phyloP scores from a whole-genome alignment of 805 yeast genomes.

The Sugiyamaella chiloensis region DNA sequence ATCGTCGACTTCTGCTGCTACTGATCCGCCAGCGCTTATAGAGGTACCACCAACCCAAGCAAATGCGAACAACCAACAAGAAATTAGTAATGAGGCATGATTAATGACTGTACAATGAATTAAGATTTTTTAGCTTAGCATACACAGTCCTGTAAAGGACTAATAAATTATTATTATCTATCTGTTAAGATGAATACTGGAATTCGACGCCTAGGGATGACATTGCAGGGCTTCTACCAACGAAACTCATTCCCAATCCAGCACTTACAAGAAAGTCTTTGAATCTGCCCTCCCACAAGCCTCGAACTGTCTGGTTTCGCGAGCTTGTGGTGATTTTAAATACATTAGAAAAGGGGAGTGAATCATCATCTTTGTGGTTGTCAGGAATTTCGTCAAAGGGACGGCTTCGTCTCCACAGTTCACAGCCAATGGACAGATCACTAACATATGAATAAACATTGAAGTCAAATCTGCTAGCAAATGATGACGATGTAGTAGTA shows the following conservation, averaged over 20 bases:
- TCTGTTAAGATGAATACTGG: conserved; percentile 58
- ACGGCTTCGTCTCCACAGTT: conserved; percentile 57
- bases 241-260: conserved; percentile 56
- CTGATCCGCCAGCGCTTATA: too few species aligned
- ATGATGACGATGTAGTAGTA: conserved; percentile 66
- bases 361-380: not conserved
- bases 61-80: too few species aligned
- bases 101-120: too few species aligned
- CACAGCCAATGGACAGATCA: conserved; percentile 81
- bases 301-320: conserved; percentile 54
- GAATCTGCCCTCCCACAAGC: conserved; percentile 86
- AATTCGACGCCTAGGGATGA: conserved; percentile 56
- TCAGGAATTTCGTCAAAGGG: not conserved
- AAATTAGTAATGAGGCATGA: too few species aligned
- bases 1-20: too few species aligned
- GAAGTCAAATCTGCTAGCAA: conserved; percentile 83
- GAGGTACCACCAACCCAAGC: too few species aligned
- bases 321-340: conserved; percentile 70
- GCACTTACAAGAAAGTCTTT: conserved; percentile 76
- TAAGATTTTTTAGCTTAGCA: too few species aligned
- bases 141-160: too few species aligned
- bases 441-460: conserved; percentile 88
- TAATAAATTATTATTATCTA: too few species aligned
- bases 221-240: conserved; percentile 46
- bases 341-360: conserved; percentile 53